Evolutionary conservation across 2,329 filamentous ascomycete genomes (phyloP).

Genomic region (Onygenales sp.): DNA sequence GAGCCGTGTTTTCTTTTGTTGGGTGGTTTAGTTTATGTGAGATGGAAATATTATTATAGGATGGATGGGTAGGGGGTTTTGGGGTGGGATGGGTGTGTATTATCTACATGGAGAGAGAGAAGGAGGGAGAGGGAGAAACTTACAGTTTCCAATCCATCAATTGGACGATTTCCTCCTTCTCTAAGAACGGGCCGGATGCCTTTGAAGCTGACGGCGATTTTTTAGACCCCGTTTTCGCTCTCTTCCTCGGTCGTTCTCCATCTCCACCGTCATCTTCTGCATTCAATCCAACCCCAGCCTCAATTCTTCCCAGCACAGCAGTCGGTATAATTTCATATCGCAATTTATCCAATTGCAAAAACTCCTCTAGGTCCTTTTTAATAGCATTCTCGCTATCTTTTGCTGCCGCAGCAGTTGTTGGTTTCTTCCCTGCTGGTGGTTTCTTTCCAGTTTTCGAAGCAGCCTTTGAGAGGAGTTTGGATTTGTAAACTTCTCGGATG

Average conservation of each 20-base stretch:
- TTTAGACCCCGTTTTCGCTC: slow-evolving; percentile 9
- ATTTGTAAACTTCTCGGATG: slow-evolving; percentile 13
- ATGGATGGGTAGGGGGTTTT: neutral
- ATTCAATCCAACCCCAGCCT: neutral
- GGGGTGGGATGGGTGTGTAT: neutral
- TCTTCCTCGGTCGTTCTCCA: slow-evolving; percentile 5
- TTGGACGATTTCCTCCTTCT: slow-evolving; percentile 26
- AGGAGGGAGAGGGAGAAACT: slow-evolving; percentile 4
- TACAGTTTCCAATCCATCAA: slow-evolving; percentile 39
- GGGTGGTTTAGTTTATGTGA: neutral
- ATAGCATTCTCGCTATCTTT: slow-evolving; percentile 7
- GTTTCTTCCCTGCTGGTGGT: neutral
- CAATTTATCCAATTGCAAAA: slow-evolving; percentile 27
- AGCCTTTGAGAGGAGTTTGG: slow-evolving; percentile 12
- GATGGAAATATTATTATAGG: neutral
- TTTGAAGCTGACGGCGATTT: slow-evolving; percentile 4
- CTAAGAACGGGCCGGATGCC: slow-evolving; percentile 13
- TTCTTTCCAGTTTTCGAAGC: neutral
- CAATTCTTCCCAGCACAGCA: slow-evolving; percentile 11
- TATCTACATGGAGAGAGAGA: neutral
- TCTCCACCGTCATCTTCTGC: neutral
- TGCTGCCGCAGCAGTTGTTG: neutral
- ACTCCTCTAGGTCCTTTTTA: slow-evolving; percentile 16
- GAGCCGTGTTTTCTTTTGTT: slow-evolving; percentile 30
- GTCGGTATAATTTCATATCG: slow-evolving; percentile 27